Evolutionary conservation across 345 rosid species (phyloP).

Genomic region (Heritiera littoralis): DNA sequence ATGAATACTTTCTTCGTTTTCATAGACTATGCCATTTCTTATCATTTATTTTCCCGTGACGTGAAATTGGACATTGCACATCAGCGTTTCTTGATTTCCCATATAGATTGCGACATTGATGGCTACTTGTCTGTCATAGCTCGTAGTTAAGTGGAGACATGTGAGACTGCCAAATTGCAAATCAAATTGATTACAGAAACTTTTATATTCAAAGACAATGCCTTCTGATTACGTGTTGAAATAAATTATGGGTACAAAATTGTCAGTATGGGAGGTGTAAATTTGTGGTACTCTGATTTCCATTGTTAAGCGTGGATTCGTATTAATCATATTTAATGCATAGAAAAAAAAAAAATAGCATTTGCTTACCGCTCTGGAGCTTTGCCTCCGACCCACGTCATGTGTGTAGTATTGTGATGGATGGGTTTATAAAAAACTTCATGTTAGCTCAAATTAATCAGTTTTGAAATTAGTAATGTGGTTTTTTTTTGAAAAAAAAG

Average conservation of each 20-base stretch:
- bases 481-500: too few relatives aligned
- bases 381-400: too few relatives aligned
- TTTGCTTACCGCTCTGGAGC: too few relatives aligned
- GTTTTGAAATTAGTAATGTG: too few relatives aligned
- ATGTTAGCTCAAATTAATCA: too few relatives aligned
- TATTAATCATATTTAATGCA: background rate
- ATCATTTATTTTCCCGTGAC: background rate
- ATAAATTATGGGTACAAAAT: background rate
- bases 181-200: background rate
- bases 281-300: background rate
- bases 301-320: background rate
- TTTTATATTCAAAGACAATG: background rate
- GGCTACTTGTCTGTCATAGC: background rate
- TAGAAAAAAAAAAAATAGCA: too few relatives aligned
- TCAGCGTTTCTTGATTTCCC: slow-evolving; percentile 18
- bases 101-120: slow-evolving; percentile 19
- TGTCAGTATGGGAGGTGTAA: background rate
- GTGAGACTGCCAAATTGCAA: background rate
- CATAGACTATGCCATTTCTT: background rate
- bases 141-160: background rate
- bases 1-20: background rate
- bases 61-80: background rate
- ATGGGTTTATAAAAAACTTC: too few relatives aligned
- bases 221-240: background rate
- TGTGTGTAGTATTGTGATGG: too few relatives aligned